Evolutionary conservation across 352 stramenopile species (phyloP), one percentile per base, ranked within the genome.

Genomic region (Pythium biforme): DNA sequence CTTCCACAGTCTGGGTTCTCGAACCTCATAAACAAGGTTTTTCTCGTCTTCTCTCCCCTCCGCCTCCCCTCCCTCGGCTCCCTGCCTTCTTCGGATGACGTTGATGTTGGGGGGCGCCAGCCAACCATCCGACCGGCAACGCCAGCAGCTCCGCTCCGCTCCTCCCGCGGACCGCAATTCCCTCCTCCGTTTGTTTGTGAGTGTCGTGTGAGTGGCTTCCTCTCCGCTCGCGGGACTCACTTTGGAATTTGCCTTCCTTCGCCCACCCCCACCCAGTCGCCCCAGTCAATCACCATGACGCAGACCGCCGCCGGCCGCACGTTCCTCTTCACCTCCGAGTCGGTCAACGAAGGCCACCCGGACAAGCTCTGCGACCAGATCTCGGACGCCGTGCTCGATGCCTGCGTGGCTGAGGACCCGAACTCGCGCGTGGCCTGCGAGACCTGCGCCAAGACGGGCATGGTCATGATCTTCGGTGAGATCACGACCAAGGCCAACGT

Each of bases 401-500:
- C 97, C 54, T 99, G 97, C 80, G 81, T 99, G 49, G 83, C 85
- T n/a, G 94, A 98, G 72, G 97, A 99, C 81, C 96, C 97, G 55
- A 94, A 97, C 74, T 98, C 96, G 65, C 97, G 97, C 74, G 97
- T 99, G 43, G 97, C 97, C 27, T 99, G 96, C 65, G 97, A 99
- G 84, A 99, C 97, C 31, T 98, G 96, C 81, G 97, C 93, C 69
- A 99, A 99, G 89, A 99, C 97, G 4, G 97, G 96, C 73, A 99
- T 99, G 90, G 96, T 99, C 64, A 99, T 99, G 96, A 98, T 99
- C 72, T 99, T 99, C 73, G 97, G 97, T 62, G 97, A 99, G 88
- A 99, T 99, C 78, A 99, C 96, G 64, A 99, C 97, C 56, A 97
- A 97, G 70, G 96, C 97, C 55, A 98, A 96, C 45, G 96, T 99